Conservation (phyloP, 495 filamentous ascomycete genomes). For the Trichoderma virens region DNA sequence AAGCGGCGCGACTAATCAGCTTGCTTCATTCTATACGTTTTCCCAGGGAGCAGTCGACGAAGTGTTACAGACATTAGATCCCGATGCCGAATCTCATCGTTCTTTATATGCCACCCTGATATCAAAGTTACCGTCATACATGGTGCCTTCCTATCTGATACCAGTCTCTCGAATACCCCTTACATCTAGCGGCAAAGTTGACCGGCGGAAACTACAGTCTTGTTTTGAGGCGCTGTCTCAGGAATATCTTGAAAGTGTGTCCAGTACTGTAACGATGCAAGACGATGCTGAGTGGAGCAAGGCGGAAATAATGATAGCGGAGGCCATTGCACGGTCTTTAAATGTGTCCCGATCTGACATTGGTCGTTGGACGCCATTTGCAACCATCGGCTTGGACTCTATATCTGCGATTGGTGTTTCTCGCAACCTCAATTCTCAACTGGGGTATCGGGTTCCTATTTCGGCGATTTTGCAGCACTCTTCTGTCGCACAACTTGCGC, state of each 20-base stretch:
- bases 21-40: slow-evolving; percentile 55
- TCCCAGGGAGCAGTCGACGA: slow-evolving; percentile 14
- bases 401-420: slow-evolving; percentile 69
- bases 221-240: slow-evolving; percentile 16
- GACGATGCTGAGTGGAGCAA: slow-evolving; percentile 41
- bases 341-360: slow-evolving; percentile 35
- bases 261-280: slow-evolving; percentile 27
- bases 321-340: slow-evolving; percentile 36
- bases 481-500: slow-evolving; percentile 48
- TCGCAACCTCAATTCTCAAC: slow-evolving; percentile 35
- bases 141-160: slow-evolving; percentile 61
- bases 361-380: slow-evolving; percentile 46
- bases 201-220: slow-evolving; percentile 25
- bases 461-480: slow-evolving; percentile 56
- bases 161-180: slow-evolving; percentile 56
- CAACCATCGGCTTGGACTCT: slow-evolving; percentile 63
- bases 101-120: slow-evolving; percentile 34
- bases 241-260: slow-evolving; percentile 15
- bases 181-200: slow-evolving; percentile 57
- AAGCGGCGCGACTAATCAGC: slow-evolving; percentile 26
- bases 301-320: slow-evolving; percentile 42
- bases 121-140: slow-evolving; percentile 51
- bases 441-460: slow-evolving; percentile 43
- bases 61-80: slow-evolving; percentile 15
- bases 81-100: slow-evolving; percentile 13